Evolutionary conservation across 768 basidiomycete species (phyloP).

Genomic region (Leucocoprinus leucothites): DNA sequence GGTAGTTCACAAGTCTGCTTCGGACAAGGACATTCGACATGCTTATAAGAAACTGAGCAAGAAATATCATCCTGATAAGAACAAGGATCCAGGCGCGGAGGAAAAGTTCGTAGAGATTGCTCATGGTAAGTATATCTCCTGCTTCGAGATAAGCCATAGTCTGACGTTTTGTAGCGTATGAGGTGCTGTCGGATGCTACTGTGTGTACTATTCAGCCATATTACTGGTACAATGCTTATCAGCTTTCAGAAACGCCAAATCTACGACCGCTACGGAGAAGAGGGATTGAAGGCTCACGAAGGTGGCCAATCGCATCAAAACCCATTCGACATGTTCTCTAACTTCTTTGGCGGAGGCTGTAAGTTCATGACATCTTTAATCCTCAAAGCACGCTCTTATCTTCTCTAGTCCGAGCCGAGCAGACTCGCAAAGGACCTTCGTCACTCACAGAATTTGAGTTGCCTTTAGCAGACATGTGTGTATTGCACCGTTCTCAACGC

Average conservation of each 20-base stretch:
- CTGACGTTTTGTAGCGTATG: constrained; percentile 62
- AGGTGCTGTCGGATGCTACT: constrained; percentile 84
- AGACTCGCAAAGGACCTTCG: constrained; percentile 72
- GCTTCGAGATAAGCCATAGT: background rate
- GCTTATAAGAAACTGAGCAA: constrained; percentile 89
- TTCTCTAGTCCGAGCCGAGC: constrained; percentile 47
- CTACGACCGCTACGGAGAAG: constrained; percentile 95
- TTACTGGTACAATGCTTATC: background rate
- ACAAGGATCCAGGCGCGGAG: constrained; percentile 79
- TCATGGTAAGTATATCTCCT: constrained; percentile 52
- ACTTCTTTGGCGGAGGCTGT: constrained; percentile 88
- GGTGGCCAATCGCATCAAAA: constrained; percentile 76
- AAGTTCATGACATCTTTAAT: constrained; percentile 24
- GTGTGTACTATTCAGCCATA: constrained; percentile 39
- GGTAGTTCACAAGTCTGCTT: constrained; percentile 69
- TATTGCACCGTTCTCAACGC: background rate
- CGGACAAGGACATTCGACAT: constrained; percentile 85
- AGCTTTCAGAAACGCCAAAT: constrained; percentile 79
- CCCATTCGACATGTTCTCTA: constrained; percentile 93
- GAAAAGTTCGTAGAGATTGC: constrained; percentile 89
- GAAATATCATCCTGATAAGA: constrained; percentile 95
- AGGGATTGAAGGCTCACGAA: constrained; percentile 90
- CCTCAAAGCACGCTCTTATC: background rate
- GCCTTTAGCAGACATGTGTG: constrained; percentile 78
- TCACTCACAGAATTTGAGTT: constrained; percentile 84